A percentile compares a stretch with the other conserved stretches of the same genome.
Conservation (phyloP, 306 rosid genomes). For the Cucurbita ficifolia region DNA sequence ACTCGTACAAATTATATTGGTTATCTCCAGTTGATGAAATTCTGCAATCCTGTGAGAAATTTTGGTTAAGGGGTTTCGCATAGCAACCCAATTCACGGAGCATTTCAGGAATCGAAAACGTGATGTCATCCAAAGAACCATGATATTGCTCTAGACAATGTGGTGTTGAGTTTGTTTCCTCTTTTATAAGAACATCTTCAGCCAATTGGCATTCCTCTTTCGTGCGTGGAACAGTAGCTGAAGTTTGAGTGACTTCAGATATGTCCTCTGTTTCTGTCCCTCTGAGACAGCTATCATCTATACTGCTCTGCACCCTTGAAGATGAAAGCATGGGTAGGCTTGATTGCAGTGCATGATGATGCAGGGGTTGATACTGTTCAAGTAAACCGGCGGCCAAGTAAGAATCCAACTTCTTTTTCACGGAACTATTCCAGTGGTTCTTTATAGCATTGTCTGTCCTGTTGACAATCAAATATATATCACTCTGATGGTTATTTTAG, state of each 20-base stretch:
- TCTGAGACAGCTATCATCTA: conserved; percentile 51
- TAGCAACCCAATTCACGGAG: conserved; percentile 38
- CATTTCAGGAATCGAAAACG: conserved; percentile 39
- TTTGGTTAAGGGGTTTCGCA: conserved; percentile 38
- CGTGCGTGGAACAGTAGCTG: conserved; percentile 32
- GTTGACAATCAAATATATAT: conserved; percentile 34
- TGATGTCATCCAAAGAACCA: conserved; percentile 44
- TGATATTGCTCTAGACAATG: conserved; percentile 61
- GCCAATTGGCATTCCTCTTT: conserved; percentile 35
- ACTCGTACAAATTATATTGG: conserved; percentile 30
- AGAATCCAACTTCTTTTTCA: conserved; percentile 91
- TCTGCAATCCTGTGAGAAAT: conserved; percentile 36
- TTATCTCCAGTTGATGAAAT: conserved; percentile 27
- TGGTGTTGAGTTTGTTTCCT: conserved; percentile 40
- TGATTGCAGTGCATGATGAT: conserved; percentile 37
- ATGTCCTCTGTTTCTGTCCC: conserved; percentile 59
- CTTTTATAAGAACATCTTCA: conserved; percentile 35
- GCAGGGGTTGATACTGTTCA: conserved; percentile 41
- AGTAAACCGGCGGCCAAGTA: conserved; percentile 90
- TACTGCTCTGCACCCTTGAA: conserved; percentile 51
- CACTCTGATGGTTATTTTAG: background rate
- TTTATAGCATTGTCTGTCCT: conserved; percentile 99
- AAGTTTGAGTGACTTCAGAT: conserved; percentile 84
- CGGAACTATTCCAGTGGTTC: conserved; percentile 99
- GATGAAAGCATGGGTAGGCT: conserved; percentile 40